Conservation (phyloP, 306 rosid genomes). For the Ormosia emarginata region DNA sequence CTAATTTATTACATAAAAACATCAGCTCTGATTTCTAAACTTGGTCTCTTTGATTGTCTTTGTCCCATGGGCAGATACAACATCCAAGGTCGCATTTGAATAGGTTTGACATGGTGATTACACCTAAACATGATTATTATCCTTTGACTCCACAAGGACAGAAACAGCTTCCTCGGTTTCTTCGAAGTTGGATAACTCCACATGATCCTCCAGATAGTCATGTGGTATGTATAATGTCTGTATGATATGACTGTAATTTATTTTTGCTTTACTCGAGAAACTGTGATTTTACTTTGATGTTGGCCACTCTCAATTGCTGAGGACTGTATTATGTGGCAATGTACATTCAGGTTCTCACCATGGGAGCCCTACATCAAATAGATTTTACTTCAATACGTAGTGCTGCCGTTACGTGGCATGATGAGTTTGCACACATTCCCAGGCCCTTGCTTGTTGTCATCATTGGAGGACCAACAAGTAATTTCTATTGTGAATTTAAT, state of each 20-base stretch:
- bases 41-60: constrained; percentile 9
- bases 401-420: constrained; percentile 82
- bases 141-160: constrained; percentile 75
- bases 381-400: constrained; percentile 79
- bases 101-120: constrained; percentile 86
- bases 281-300: constrained; percentile 7
- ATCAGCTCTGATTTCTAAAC: constrained; percentile 8
- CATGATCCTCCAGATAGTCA: constrained; percentile 77
- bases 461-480: constrained; percentile 84
- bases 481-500: constrained; percentile 27
- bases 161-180: constrained; percentile 72
- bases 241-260: not conserved
- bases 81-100: constrained; percentile 80
- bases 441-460: constrained; percentile 86
- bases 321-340: constrained; percentile 14
- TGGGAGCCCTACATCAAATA: constrained; percentile 86
- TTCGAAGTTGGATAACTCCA: constrained; percentile 88
- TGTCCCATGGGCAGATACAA: constrained; percentile 34
- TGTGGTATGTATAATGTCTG: constrained; percentile 60
- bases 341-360: constrained; percentile 65
- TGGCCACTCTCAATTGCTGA: not conserved
- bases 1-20: not conserved
- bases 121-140: constrained; percentile 90
- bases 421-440: constrained; percentile 66
- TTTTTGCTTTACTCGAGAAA: constrained; percentile 5